Conservation (phyloP, 2,329 filamentous ascomycete genomes). For the Xylariomycetidae sp. region DNA sequence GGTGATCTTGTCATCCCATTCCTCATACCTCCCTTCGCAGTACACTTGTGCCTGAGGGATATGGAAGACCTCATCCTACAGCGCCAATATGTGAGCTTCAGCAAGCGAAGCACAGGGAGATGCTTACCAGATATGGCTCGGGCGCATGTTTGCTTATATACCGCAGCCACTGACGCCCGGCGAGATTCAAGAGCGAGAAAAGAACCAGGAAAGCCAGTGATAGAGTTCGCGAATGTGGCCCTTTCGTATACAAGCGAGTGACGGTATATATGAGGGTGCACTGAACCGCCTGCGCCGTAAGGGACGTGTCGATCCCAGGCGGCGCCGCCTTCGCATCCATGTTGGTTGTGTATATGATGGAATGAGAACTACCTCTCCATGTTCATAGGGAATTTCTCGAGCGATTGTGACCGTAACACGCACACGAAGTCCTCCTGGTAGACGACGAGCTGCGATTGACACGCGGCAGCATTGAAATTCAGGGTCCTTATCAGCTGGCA, state of each 20-base stretch:
- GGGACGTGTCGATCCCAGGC: too few species aligned
- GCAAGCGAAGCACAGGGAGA: background rate
- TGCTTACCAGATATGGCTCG: slow-evolving; percentile 47
- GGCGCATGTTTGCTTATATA: slow-evolving; percentile 36
- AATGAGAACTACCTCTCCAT: too few species aligned
- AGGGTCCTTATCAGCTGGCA: too few species aligned
- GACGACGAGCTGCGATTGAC: too few species aligned
- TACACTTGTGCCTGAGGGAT: slow-evolving; percentile 88
- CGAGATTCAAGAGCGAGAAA: slow-evolving; percentile 8
- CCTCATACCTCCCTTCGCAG: slow-evolving; percentile 63
- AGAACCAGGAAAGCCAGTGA: slow-evolving; percentile 3
- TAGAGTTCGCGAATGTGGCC: slow-evolving; percentile 1
- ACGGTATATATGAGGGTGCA: slow-evolving; percentile 8
- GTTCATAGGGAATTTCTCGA: too few species aligned
- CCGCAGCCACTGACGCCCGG: slow-evolving; percentile 32
- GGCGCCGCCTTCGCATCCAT: too few species aligned
- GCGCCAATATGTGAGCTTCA: slow-evolving; percentile 2
- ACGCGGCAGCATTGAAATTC: too few species aligned
- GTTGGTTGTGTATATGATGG: too few species aligned
- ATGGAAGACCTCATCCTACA: slow-evolving; percentile 79
- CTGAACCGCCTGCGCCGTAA: slow-evolving; percentile 1
- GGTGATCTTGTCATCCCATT: slow-evolving; percentile 97
- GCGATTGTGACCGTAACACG: too few species aligned
- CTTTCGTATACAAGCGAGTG: slow-evolving; percentile 6
- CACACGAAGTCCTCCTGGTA: too few species aligned